These are phyloP conservation scores for Elongisporangium prolatum DNA, from an alignment of 352 stramenopile genomes.

Conservation along the genomic window DNA sequence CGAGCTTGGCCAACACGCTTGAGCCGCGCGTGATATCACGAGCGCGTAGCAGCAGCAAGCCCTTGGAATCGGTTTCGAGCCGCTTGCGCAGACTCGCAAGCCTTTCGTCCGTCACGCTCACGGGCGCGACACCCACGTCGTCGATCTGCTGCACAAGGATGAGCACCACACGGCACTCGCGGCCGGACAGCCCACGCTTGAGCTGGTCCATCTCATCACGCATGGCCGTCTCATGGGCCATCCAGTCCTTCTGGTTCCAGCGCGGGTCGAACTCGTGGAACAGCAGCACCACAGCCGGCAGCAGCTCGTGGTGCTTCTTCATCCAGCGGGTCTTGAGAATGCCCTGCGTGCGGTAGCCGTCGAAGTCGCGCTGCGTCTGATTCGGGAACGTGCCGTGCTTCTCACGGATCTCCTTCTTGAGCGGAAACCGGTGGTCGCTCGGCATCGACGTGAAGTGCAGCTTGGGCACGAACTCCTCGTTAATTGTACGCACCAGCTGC, in stretches of 20 bases:
- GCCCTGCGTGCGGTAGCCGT: constrained; percentile 61
- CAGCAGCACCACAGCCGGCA: constrained; percentile 75
- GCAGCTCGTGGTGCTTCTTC: constrained; percentile 83
- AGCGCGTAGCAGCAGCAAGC: constrained; percentile 54
- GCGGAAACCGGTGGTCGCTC: constrained; percentile 69
- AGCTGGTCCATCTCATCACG: constrained; percentile 76
- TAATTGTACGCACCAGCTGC: constrained; percentile 54
- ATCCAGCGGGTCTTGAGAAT: constrained; percentile 80
- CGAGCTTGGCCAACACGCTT: constrained; percentile 63
- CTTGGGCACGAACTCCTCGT: constrained; percentile 82
- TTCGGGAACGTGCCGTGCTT: constrained; percentile 83
- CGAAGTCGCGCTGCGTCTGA: constrained; percentile 80
- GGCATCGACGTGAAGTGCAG: constrained; percentile 70
- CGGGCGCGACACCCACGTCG: constrained; percentile 46
- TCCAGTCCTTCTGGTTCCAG: constrained; percentile 68
- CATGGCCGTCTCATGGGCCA: constrained; percentile 56
- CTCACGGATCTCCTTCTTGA: constrained; percentile 81
- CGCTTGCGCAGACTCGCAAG: constrained; percentile 59
- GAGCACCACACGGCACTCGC: constrained; percentile 76
- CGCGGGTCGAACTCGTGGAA: constrained; percentile 85
- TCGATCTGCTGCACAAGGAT: constrained; percentile 81
- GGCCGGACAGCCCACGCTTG: constrained; percentile 44
- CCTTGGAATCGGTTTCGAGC: constrained; percentile 74
- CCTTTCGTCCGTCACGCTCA: constrained; percentile 72
- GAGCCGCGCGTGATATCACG: constrained; percentile 62